Percentiles rank a stretch among this genome's conserved stretches.
phyloP scores from a whole-genome alignment of 345 rosid genomes.

The Kandelia obovata region DNA sequence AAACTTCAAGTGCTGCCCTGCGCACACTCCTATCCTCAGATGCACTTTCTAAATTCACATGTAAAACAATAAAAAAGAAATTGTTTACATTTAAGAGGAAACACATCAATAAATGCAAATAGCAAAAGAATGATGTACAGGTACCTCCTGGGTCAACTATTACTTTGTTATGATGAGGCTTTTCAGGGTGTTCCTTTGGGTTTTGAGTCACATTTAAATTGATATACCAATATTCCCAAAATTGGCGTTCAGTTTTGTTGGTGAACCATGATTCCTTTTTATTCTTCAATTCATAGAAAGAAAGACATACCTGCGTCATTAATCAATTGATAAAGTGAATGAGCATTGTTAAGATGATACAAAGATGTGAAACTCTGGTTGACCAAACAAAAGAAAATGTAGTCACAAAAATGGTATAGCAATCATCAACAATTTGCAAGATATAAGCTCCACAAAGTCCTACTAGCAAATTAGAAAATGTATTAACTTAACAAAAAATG shows the following conservation, averaged over 20 bases:
- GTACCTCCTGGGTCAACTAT: constrained; percentile 70
- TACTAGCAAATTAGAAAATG: no score
- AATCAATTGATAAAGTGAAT: constrained; percentile 1
- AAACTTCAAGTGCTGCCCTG: constrained; percentile 69
- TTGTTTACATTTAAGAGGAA: neutral
- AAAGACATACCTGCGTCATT: constrained; percentile 68
- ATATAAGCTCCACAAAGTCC: no score
- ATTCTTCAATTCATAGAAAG: constrained; percentile 87
- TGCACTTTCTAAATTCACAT: constrained; percentile 39
- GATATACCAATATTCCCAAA: constrained; percentile 93
- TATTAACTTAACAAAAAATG: neutral
- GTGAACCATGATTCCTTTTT: constrained; percentile 88
- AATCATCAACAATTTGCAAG: no score
- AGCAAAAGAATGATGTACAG: neutral
- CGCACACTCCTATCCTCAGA: constrained; percentile 62
- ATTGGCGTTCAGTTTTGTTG: constrained; percentile 56
- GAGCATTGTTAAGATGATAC: neutral
- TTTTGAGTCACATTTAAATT: constrained; percentile 79
- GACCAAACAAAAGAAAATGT: constrained; percentile 3
- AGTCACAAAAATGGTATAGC: neutral
- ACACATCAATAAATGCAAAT: neutral
- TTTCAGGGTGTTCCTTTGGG: constrained; percentile 46
- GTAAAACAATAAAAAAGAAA: constrained; percentile 2
- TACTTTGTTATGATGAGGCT: constrained; percentile 60
- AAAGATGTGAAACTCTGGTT: neutral